Percentiles rank a stretch among this genome's conserved stretches.
Conservation (phyloP, 306 rosid genomes). For the Acacia confusa region DNA sequence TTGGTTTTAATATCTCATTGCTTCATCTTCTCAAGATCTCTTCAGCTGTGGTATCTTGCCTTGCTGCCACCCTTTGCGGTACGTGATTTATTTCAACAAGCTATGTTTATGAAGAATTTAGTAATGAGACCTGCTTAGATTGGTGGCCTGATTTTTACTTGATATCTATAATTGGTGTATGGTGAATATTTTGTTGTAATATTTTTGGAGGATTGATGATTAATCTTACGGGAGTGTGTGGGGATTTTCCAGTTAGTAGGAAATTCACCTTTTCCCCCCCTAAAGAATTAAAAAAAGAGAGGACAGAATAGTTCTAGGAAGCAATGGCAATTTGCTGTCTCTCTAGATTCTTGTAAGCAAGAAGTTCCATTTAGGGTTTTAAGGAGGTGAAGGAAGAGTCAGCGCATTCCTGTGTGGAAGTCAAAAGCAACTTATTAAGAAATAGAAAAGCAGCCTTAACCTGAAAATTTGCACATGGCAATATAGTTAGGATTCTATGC, state of each 20-base stretch:
- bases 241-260: neutral
- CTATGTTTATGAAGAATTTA: neutral
- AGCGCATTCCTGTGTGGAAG: neutral
- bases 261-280: neutral
- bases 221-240: neutral
- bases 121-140: neutral
- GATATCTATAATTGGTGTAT: neutral
- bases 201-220: constrained; percentile 10
- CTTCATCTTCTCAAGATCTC: constrained; percentile 89
- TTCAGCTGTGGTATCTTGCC: constrained; percentile 86
- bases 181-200: constrained; percentile 19
- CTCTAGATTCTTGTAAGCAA: neutral
- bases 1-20: constrained; percentile 70
- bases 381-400: neutral
- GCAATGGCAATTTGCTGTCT: neutral
- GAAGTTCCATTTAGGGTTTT: neutral
- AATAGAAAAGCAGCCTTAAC: neutral
- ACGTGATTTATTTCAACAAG: constrained; percentile 22
- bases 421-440: neutral
- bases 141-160: neutral
- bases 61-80: constrained; percentile 94
- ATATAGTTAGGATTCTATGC: neutral
- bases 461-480: neutral
- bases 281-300: neutral
- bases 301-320: neutral